Base-by-base conservation (phyloP, 176 grass and related monocot genomes). In the Coix lacrymajobi region DNA sequence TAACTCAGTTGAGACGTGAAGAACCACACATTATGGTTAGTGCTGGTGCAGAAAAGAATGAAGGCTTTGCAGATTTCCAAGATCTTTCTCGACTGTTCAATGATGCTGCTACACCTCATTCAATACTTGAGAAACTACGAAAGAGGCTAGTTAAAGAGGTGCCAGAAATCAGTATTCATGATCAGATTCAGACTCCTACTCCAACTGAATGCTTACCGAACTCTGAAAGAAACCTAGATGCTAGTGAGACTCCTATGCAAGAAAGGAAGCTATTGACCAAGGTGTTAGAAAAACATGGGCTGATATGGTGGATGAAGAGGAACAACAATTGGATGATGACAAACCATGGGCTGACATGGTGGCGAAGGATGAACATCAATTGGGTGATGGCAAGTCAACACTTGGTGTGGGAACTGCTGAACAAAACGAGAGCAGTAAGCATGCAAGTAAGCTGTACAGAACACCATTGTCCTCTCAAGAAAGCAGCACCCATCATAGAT, bases 271-370 rank as follows among this genome's bases (percentile, higher is more conserved):
- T 30, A 20, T 58, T 67, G 46, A 75, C 52, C 22, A 64, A 41
- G 25, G 19, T 84, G 57, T 68, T 49, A 81, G 30, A 51, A 86
- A 83, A 89, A 83, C 79, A 9, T 89, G 83, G 90, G 79, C 86
- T 72, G 90, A 92, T 69, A 86, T 90, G 79, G 70, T 84, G 33
- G 83, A 90, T 48, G 86, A 92, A 70, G 88, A 90, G 49, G 79
- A 81, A 29, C 78, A 80, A 19, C 78, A 81, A 56, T 57, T 57
- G 31, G 65, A 31, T 69, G 64, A 56, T 69, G 65, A 81, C 1
- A 83, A 83, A 83, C 61, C 62, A 17, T 80, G 75, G 79, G 75
- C 69, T 80, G 87, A 83, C 62, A 83, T 88, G 65, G 46, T 81
- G 19, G 65, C 62, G 16, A 75, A 86, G 62, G 88, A 91, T 64